A percentile compares a stretch with the other conserved stretches of the same genome.
These are phyloP conservation scores for Arthrobotrys iridis DNA, from an alignment of 2,329 filamentous ascomycete genomes.

Conservation along the genomic window DNA sequence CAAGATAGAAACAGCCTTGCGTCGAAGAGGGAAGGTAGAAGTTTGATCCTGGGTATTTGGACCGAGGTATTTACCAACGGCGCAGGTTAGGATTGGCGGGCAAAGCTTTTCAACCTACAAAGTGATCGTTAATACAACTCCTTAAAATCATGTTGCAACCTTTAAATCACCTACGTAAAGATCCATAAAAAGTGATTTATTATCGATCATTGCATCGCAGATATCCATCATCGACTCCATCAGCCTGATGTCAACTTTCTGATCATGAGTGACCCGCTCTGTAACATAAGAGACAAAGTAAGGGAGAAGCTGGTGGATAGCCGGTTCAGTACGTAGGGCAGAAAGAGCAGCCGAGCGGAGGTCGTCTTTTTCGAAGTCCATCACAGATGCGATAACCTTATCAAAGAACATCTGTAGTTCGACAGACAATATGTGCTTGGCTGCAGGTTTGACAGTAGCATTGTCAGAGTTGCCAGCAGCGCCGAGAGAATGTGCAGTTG, in stretches of 20 bases:
- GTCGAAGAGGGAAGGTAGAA: conserved; percentile 77
- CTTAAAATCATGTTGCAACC: conserved; percentile 36
- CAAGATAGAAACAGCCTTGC: conserved; percentile 83
- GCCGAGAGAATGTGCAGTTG: conserved; percentile 84
- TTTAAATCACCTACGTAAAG: conserved; percentile 67
- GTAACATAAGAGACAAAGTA: conserved; percentile 97
- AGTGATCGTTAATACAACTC: conserved; percentile 42
- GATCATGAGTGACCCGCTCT: conserved; percentile 92
- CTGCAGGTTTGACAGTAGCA: conserved; percentile 83
- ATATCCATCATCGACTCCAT: conserved; percentile 93
- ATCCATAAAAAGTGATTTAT: conserved; percentile 79
- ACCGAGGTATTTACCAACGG: conserved; percentile 81
- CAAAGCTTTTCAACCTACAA: conserved; percentile 72
- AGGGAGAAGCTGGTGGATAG: conserved; percentile 91
- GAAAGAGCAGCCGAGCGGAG: conserved; percentile 85
- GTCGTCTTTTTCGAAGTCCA: conserved; percentile 87
- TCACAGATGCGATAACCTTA: conserved; percentile 86
- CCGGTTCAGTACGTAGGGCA: conserved; percentile 86
- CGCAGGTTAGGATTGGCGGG: conserved; percentile 88
- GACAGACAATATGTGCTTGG: conserved; percentile 95
- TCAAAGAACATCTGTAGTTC: conserved; percentile 97
- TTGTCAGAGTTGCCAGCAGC: conserved; percentile 82
- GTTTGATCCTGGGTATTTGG: conserved; percentile 59
- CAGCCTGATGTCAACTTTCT: conserved; percentile 83
- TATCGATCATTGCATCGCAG: conserved; percentile 82